Evolutionary conservation across 257 asterid genomes (phyloP).

Genomic region (Solanum etuberosum): DNA sequence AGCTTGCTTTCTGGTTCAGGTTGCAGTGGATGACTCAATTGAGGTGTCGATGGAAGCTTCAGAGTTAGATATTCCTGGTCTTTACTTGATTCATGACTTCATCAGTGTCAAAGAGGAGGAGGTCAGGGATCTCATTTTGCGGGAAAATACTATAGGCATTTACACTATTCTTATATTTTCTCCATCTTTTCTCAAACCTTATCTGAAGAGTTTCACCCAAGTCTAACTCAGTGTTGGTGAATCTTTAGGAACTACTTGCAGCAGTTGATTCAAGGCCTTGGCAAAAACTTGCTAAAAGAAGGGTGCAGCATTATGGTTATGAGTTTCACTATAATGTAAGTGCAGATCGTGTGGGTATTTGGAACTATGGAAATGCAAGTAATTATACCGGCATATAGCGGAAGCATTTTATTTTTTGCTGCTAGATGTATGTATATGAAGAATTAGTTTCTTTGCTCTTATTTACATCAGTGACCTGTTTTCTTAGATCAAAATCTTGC

Average conservation of each 20-base stretch:
- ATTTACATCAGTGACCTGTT: neutral
- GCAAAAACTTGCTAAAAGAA: conserved; percentile 84
- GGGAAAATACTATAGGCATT: conserved; percentile 4
- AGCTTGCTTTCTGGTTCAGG: conserved; percentile 19
- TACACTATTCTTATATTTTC: neutral
- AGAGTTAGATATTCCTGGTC: conserved; percentile 77
- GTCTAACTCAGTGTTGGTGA: neutral
- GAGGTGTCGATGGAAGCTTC: conserved; percentile 59
- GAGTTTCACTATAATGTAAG: conserved; percentile 81
- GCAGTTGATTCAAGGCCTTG: conserved; percentile 71
- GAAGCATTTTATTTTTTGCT: neutral
- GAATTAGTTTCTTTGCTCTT: neutral
- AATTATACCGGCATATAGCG: neutral
- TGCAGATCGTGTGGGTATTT: neutral
- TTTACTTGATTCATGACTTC: conserved; percentile 57
- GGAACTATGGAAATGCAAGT: neutral
- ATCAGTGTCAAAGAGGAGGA: conserved; percentile 67
- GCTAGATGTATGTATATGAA: neutral
- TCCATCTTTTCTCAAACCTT: neutral
- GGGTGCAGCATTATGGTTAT: conserved; percentile 92
- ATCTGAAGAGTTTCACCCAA: neutral
- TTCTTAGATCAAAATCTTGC: neutral
- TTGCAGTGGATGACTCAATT: conserved; percentile 26
- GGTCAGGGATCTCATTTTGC: conserved; percentile 38
- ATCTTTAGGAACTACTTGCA: conserved; percentile 62